Evolutionary conservation across 2,329 filamentous ascomycete species (phyloP), one percentile per base, ranked within the genome.

Genomic region (Fonsecaea pugnacius): DNA sequence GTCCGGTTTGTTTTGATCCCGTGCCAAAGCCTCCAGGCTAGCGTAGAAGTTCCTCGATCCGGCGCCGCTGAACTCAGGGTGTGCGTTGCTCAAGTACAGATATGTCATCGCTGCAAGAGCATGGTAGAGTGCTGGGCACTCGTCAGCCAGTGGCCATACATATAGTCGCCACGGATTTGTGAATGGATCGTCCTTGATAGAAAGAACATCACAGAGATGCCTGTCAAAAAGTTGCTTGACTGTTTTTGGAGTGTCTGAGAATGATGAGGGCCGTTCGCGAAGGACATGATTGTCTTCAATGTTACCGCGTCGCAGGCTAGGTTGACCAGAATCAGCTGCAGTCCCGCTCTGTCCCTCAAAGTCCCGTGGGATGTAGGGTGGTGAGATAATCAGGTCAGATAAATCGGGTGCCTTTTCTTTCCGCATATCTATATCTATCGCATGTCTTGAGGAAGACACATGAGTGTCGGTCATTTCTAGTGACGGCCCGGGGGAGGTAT

Each of bases 91-190:
- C 53, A 58, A 7, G 24, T 62, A 50, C 12, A 65, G 36, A 30
- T 35, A 62, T 35, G 63, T 63, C 60, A 65, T 65, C 9, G 63
- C 63, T 40, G 63, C 58, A 21, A 65, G 52, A 18, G 63, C 63
- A 33, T 65, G 48, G n/a, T 62, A 63, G 16, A 65, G 54, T 18
- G 46, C 53, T 2, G 59, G 59, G 46, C 30, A 59, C 10, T 27
- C 33, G 21, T 14, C n/a, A n/a, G 60, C 60, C 50, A 65, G 12
- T 12, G 63, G 63, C 60, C 58, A 65, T 10, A 65, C 43, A 18
- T 46, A 33, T 6, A 50, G 48, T 33, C 14, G 2, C 63, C 63
- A 65, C n/a, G 63, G 63, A 59, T 63, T 62, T 2, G 32, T 46
- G 30, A 48, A 48, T 21, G 27, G 63, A 30, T 63, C 63, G 30